A percentile compares a stretch with the other conserved stretches of the same genome.
Conservation (phyloP, 352 stramenopile genomes). For the Pythium guiyangense region DNA sequence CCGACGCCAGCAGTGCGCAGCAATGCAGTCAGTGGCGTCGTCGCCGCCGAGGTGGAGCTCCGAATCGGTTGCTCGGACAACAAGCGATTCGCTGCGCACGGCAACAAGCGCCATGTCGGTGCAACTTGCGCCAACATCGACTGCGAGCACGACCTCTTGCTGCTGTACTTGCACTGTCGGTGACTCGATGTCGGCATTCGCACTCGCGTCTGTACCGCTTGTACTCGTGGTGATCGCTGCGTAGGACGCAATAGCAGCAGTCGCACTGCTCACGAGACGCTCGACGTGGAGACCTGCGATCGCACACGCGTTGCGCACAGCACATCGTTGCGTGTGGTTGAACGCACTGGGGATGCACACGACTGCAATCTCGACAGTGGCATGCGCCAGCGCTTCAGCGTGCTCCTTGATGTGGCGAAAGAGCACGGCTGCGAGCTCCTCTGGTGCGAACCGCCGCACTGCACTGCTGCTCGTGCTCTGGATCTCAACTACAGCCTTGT, state of each 20-base stretch:
- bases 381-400: constrained; percentile 19
- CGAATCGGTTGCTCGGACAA: constrained; percentile 9
- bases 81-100: neutral
- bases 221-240: neutral
- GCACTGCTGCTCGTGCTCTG: neutral
- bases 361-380: constrained; percentile 14
- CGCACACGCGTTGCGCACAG: constrained; percentile 28
- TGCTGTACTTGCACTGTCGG: constrained; percentile 1
- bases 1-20: constrained; percentile 16
- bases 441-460: constrained; percentile 18
- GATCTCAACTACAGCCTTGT: constrained; percentile 31
- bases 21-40: constrained; percentile 23
- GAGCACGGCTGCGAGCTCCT: constrained; percentile 41
- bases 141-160: constrained; percentile 2
- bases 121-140: neutral
- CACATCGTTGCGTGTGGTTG: constrained; percentile 40
- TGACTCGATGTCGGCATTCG: neutral
- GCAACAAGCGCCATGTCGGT: constrained; percentile 24
- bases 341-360: constrained; percentile 30
- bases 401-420: constrained; percentile 30
- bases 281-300: constrained; percentile 29
- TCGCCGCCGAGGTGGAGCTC: constrained; percentile 14
- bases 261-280: constrained; percentile 28
- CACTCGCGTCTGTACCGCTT: neutral
- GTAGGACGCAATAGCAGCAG: constrained; percentile 15